Evolutionary conservation across 768 basidiomycete genomes (phyloP).

Genomic region (Amyloporia xantha): DNA sequence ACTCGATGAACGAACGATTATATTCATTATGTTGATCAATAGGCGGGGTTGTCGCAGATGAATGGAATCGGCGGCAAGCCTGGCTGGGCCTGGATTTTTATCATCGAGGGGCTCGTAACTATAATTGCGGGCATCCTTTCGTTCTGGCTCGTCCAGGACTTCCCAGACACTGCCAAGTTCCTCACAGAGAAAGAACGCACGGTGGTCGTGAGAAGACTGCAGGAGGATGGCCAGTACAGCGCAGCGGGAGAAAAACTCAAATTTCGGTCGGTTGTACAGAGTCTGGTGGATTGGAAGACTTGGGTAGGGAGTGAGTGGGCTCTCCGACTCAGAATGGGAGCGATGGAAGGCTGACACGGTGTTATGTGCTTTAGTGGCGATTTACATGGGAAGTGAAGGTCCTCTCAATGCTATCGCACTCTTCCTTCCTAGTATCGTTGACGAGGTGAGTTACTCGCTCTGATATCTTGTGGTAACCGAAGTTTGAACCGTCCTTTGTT

Average conservation of each 20-base stretch:
- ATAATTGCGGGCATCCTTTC: slow-evolving; percentile 58
- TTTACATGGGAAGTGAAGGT: slow-evolving; percentile 51
- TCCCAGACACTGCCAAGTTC: slow-evolving; percentile 77
- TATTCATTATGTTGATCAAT: not conserved
- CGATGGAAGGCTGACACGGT: not conserved
- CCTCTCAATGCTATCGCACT: slow-evolving; percentile 73
- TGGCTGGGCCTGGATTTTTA: slow-evolving; percentile 71
- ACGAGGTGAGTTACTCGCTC: slow-evolving; percentile 44
- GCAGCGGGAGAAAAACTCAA: slow-evolving; percentile 61
- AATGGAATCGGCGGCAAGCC: slow-evolving; percentile 61
- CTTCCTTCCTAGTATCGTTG: slow-evolving; percentile 77
- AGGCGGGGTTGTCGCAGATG: slow-evolving; percentile 65
- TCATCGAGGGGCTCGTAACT: slow-evolving; percentile 63
- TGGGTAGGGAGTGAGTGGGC: slow-evolving; percentile 39
- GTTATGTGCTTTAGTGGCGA: slow-evolving; percentile 34
- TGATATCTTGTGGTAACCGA: slow-evolving; percentile 7
- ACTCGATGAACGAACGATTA: not conserved
- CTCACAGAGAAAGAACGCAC: slow-evolving; percentile 64
- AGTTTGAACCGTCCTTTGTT: not conserved
- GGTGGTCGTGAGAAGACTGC: slow-evolving; percentile 56
- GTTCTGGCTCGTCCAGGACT: slow-evolving; percentile 77
- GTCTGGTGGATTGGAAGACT: slow-evolving; percentile 66
- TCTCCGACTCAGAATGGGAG: not conserved
- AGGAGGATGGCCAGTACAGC: slow-evolving; percentile 62
- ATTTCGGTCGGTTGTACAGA: slow-evolving; percentile 50